A percentile compares a stretch with the other conserved stretches of the same genome.
phyloP scores from a whole-genome alignment of 164 flowering plant species.

The Paratinospora sagittata region DNA sequence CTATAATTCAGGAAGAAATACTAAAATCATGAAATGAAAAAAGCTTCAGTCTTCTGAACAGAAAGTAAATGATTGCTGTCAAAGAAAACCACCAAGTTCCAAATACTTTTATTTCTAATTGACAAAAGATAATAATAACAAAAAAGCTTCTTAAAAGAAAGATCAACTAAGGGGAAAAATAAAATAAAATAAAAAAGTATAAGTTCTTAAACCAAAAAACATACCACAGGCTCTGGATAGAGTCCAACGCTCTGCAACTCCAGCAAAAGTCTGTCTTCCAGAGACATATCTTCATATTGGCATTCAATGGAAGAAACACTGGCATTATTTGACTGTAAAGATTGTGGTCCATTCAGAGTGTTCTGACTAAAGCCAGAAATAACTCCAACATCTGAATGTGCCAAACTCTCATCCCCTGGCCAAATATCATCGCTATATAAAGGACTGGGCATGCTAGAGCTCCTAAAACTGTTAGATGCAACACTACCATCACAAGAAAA shows the following conservation, averaged over 20 bases:
- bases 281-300: slow-evolving; percentile 49
- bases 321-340: slow-evolving; percentile 23
- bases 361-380: slow-evolving; percentile 24
- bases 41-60: not conserved
- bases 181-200: not conserved
- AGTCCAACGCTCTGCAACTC: slow-evolving; percentile 83
- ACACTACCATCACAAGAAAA: slow-evolving; percentile 50
- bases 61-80: not conserved
- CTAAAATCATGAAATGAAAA: not conserved
- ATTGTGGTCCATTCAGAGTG: slow-evolving; percentile 28
- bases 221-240: slow-evolving; percentile 70
- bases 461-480: slow-evolving; percentile 23
- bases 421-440: slow-evolving; percentile 28
- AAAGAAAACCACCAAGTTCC: not conserved
- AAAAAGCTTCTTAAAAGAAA: not conserved
- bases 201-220: slow-evolving; percentile 14
- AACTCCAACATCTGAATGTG: slow-evolving; percentile 30
- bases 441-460: slow-evolving; percentile 21
- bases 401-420: slow-evolving; percentile 31
- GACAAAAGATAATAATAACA: not conserved
- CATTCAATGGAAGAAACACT: slow-evolving; percentile 31
- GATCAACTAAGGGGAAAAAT: slow-evolving; percentile 1
- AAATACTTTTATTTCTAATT: not conserved
- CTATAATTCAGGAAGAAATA: not conserved
- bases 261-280: slow-evolving; percentile 57